Evolutionary conservation across 2,329 filamentous ascomycete genomes (phyloP).

Genomic region (Daldinia eschscholtzii): DNA sequence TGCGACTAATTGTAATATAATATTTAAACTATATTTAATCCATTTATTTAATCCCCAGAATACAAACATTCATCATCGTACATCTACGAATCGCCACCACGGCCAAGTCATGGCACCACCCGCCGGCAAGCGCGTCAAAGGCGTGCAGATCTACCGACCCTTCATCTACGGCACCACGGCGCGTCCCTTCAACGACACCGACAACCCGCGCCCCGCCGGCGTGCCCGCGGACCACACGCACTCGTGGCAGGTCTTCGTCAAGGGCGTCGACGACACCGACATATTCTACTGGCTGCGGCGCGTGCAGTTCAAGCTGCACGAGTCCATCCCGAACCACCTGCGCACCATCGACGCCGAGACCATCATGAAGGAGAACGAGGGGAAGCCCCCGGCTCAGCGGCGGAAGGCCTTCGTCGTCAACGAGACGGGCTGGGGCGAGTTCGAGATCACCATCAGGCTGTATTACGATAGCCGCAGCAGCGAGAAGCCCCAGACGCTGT

Average conservation of each 20-base stretch:
- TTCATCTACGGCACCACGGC: slow-evolving; percentile 86
- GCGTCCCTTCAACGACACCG: slow-evolving; percentile 79
- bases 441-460: slow-evolving; percentile 94
- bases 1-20: too few species aligned
- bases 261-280: slow-evolving; percentile 88
- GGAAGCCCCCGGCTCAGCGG: slow-evolving; percentile 64
- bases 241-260: slow-evolving; percentile 95
- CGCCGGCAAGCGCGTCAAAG: slow-evolving; percentile 73
- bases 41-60: too few species aligned
- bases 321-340: slow-evolving; percentile 92
- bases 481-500: slow-evolving; percentile 96
- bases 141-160: slow-evolving; percentile 72
- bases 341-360: slow-evolving; percentile 69
- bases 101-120: slow-evolving; percentile 67
- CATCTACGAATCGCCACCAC: background rate
- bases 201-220: slow-evolving; percentile 80
- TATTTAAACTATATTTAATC: too few species aligned
- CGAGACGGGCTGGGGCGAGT: slow-evolving; percentile 98
- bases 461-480: slow-evolving; percentile 89
- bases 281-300: slow-evolving; percentile 96
- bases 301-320: slow-evolving; percentile 97
- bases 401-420: slow-evolving; percentile 75
- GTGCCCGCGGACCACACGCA: slow-evolving; percentile 94
- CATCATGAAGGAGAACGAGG: slow-evolving; percentile 51
- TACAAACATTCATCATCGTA: background rate